Evolutionary conservation across 768 basidiomycete genomes (phyloP).

Genomic region (Trametes cubensis): DNA sequence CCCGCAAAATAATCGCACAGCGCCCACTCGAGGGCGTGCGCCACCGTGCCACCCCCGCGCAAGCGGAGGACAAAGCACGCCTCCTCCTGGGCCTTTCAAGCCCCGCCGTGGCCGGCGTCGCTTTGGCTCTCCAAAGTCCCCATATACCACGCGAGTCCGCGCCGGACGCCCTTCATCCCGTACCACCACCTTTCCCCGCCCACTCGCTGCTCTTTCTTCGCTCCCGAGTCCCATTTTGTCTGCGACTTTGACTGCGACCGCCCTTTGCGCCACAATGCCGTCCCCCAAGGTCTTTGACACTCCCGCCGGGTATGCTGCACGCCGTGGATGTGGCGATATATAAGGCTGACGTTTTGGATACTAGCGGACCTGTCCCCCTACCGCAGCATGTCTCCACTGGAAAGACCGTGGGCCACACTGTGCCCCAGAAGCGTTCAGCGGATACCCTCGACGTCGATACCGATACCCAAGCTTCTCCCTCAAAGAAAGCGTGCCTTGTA

Average conservation of each 20-base stretch:
- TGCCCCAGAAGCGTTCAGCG: conserved; percentile 14
- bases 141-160: conserved; percentile 4
- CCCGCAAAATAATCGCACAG: background rate
- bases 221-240: background rate
- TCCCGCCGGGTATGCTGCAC: background rate
- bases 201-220: too few relatives aligned
- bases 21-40: background rate
- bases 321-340: background rate
- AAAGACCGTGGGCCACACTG: background rate
- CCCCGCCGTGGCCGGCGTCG: background rate
- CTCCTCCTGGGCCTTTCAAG: conserved; percentile 3
- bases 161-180: background rate
- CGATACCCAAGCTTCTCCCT: background rate
- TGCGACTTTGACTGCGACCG: background rate
- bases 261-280: background rate
- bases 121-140: background rate
- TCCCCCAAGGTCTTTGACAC: conserved; percentile 14
- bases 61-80: conserved; percentile 10
- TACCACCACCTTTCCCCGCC: background rate
- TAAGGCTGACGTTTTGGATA: background rate
- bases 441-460: conserved; percentile 16
- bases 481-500: background rate
- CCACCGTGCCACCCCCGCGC: conserved; percentile 9
- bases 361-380: background rate
- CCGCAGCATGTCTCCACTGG: background rate